Conservation (phyloP, 306 rosid species). For the Dryas alaskensis region DNA sequence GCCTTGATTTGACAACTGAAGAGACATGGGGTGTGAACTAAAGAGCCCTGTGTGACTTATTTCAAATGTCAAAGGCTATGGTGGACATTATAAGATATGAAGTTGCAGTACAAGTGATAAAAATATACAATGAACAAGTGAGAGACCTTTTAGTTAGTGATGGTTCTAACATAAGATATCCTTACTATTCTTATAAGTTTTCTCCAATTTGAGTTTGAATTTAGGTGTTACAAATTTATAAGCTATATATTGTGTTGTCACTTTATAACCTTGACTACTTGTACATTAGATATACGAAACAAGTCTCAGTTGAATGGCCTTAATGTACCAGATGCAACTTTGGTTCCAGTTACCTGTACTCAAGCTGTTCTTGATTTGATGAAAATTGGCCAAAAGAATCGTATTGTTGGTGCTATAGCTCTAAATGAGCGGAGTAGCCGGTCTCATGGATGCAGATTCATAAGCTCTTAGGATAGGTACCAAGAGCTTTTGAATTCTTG, state of each 20-base stretch:
- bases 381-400: slow-evolving; percentile 86
- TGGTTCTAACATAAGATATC: slow-evolving; percentile 95
- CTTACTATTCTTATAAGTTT: slow-evolving; percentile 28
- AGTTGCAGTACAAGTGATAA: slow-evolving; percentile 92
- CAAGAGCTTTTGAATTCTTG: too few relatives aligned
- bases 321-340: slow-evolving; percentile 91
- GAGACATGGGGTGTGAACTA: slow-evolving; percentile 98
- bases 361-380: slow-evolving; percentile 83
- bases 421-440: slow-evolving; percentile 94
- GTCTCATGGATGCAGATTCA: slow-evolving; percentile 50
- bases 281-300: slow-evolving; percentile 88
- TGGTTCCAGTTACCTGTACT: slow-evolving; percentile 83
- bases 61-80: slow-evolving; percentile 77
- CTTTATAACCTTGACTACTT: slow-evolving; percentile 49
- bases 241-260: slow-evolving; percentile 9
- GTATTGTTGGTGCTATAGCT: slow-evolving; percentile 93
- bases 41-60: slow-evolving; percentile 85
- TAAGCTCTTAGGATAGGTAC: too few relatives aligned
- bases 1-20: slow-evolving; percentile 81
- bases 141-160: slow-evolving; percentile 88
- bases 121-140: slow-evolving; percentile 95
- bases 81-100: slow-evolving; percentile 67
- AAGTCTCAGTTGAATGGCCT: slow-evolving; percentile 92
- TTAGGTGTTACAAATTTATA: background rate
- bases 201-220: background rate